phyloP scores from a whole-genome alignment of 2,329 filamentous ascomycete genomes.

The Cladosporium velox region DNA sequence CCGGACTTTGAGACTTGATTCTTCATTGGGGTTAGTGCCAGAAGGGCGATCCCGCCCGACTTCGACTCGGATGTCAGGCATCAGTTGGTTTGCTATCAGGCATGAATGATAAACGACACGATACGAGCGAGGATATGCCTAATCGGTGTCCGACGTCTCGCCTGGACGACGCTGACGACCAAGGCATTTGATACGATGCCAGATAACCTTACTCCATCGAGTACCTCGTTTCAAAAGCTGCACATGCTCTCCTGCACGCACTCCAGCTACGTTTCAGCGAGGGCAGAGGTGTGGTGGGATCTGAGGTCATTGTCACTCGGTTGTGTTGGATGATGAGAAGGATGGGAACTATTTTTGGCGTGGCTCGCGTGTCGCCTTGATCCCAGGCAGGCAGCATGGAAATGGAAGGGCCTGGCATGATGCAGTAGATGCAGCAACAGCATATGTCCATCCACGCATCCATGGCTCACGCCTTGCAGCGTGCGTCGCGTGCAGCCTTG shows the following conservation, averaged over 20 bases:
- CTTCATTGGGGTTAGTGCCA: slow-evolving; percentile 1
- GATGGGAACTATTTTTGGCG: slow-evolving; percentile 6
- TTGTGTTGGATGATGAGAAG: slow-evolving; percentile 5
- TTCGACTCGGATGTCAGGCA: neutral
- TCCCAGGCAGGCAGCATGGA: neutral
- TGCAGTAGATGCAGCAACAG: neutral
- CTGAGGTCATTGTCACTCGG: slow-evolving; percentile 8
- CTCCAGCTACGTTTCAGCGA: neutral
- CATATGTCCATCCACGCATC: neutral
- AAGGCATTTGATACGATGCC: neutral
- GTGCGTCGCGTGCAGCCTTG: neutral
- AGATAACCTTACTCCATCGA: neutral
- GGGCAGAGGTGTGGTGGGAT: slow-evolving; percentile 5
- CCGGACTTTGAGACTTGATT: slow-evolving; percentile 9
- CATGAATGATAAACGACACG: neutral
- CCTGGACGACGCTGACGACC: neutral
- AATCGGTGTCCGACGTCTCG: neutral
- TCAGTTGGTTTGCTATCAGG: neutral
- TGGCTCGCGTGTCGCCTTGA: slow-evolving; percentile 6
- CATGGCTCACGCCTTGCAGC: slow-evolving; percentile 2
- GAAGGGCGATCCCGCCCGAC: neutral
- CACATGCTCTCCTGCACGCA: neutral
- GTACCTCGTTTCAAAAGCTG: neutral
- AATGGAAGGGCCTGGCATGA: slow-evolving; percentile 2
- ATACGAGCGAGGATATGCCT: neutral